Percentiles rank a stretch among this genome's conserved stretches.
These are phyloP conservation scores for Bidens hawaiensis DNA, from an alignment of 140 eudicot species.

Conservation along the genomic window DNA sequence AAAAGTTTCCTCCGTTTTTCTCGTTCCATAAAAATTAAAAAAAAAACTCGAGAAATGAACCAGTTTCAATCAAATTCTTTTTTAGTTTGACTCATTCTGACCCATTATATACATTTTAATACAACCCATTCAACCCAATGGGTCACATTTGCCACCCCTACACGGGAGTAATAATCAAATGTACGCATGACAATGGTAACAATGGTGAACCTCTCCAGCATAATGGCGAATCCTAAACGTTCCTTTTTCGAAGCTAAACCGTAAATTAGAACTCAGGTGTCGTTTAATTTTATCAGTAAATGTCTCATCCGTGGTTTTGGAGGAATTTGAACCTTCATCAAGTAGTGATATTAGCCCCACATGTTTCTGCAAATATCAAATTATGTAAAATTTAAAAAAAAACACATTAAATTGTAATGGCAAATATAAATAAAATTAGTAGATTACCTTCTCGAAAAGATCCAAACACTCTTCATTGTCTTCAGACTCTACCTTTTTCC, in stretches of 20 bases:
- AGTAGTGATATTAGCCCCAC: conserved; percentile 72
- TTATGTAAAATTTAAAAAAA: background rate
- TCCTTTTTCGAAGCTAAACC: conserved; percentile 58
- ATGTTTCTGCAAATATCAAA: conserved; percentile 56
- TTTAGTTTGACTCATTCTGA: too few species aligned
- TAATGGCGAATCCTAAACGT: conserved; percentile 61
- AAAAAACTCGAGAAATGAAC: too few species aligned
- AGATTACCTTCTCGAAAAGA: conserved; percentile 94
- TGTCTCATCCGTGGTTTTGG: conserved; percentile 63
- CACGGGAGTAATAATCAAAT: background rate
- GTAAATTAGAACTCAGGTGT: conserved; percentile 48
- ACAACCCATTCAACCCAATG: too few species aligned
- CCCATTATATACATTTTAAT: too few species aligned
- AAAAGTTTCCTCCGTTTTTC: too few species aligned
- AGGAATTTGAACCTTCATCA: conserved; percentile 66
- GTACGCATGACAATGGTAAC: background rate
- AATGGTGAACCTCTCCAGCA: conserved; percentile 66
- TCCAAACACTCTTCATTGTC: conserved; percentile 92
- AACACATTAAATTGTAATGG: background rate
- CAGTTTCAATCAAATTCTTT: too few species aligned
- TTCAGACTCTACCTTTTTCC: conserved; percentile 73
- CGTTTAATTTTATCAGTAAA: conserved; percentile 71
- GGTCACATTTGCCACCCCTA: too few species aligned
- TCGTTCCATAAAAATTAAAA: too few species aligned
- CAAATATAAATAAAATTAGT: too few species aligned